Evolutionary conservation across 768 basidiomycete species (phyloP), one percentile per base, ranked within the genome.

Genomic region (Mycena leptocephala): DNA sequence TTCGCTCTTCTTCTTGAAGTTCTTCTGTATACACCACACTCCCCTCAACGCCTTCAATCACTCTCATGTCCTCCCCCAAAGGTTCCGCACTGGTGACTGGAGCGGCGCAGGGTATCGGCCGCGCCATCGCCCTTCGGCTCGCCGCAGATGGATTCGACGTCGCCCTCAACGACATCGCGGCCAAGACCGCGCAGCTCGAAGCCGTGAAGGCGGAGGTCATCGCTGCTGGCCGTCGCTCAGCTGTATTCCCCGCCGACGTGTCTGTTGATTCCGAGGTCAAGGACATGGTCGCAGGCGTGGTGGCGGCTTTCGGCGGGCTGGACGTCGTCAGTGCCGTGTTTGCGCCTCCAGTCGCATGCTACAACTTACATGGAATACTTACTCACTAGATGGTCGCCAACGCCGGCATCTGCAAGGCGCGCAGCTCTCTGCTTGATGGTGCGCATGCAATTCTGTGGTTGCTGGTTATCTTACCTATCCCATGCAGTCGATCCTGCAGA

Each of bases 71-170:
- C 8, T 58, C 55, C 43, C 18, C 43, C 43, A 46, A 46, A 46
- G 22, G 43, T n/a, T n/a, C n/a, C n/a, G n/a, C n/a, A n/a, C n/a
- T n/a, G n/a, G n/a, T n/a, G n/a, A n/a, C n/a, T n/a, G n/a, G n/a
- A n/a, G n/a, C n/a, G n/a, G n/a, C n/a, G n/a, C n/a, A n/a, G n/a
- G n/a, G n/a, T n/a, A n/a, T n/a, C n/a, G n/a, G n/a, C n/a, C n/a
- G n/a, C n/a, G n/a, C n/a, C n/a, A n/a, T n/a, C n/a, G n/a, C n/a
- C n/a, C n/a, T n/a, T n/a, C 74, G 80, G 18, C 82, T 84, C 28
- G 82, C 82, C 14, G 73, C 67, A 0, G 83, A 84, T 51, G 83
- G 83, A 5, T 75, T 81, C n/a, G 78, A 83, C 73, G 78, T 84
- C 28, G 83, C 76, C 18, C 72, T 84, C n/a, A 81, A 80, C 59